These are phyloP conservation scores for Suhomyces atakaporum DNA, from an alignment of 1,139 yeast species.

Conservation along the genomic window DNA sequence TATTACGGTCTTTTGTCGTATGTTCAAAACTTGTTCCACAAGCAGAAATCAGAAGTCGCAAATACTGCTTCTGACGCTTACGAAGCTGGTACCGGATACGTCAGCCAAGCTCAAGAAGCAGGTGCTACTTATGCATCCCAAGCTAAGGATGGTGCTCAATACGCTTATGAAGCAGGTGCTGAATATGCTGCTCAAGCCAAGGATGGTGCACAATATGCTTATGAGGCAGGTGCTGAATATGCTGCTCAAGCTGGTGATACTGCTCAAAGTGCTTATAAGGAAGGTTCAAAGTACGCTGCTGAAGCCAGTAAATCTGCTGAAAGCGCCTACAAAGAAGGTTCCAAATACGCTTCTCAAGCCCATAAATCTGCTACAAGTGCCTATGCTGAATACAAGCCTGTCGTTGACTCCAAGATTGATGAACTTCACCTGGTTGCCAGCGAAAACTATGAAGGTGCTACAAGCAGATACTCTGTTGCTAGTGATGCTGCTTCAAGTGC, in stretches of 20 bases:
- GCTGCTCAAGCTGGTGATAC: slow-evolving; percentile 8
- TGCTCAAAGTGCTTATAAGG: slow-evolving; percentile 13
- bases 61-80: slow-evolving; percentile 11
- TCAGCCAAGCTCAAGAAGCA: slow-evolving; percentile 7
- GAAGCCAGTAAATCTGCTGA: slow-evolving; percentile 7
- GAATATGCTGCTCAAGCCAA: slow-evolving; percentile 10
- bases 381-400: slow-evolving; percentile 13
- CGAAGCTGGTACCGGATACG: slow-evolving; percentile 3
- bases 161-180: slow-evolving; percentile 8
- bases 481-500: slow-evolving; percentile 11
- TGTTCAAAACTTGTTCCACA: slow-evolving; percentile 8
- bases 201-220: slow-evolving; percentile 5
- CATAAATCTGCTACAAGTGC: slow-evolving; percentile 9
- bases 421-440: slow-evolving; percentile 3
- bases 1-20: slow-evolving; percentile 16
- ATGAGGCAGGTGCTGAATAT: slow-evolving; percentile 8
- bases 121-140: slow-evolving; percentile 4
- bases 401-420: slow-evolving; percentile 4
- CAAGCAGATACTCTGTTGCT: slow-evolving; percentile 6
- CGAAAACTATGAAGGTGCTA: slow-evolving; percentile 8
- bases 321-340: slow-evolving; percentile 3
- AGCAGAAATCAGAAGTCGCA: slow-evolving; percentile 14
- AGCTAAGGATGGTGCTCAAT: slow-evolving; percentile 3
- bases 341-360: slow-evolving; percentile 5
- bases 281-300: slow-evolving; percentile 8